Conservation (phyloP, 2,329 filamentous ascomycete species). For the Achaetomium macrosporum region DNA sequence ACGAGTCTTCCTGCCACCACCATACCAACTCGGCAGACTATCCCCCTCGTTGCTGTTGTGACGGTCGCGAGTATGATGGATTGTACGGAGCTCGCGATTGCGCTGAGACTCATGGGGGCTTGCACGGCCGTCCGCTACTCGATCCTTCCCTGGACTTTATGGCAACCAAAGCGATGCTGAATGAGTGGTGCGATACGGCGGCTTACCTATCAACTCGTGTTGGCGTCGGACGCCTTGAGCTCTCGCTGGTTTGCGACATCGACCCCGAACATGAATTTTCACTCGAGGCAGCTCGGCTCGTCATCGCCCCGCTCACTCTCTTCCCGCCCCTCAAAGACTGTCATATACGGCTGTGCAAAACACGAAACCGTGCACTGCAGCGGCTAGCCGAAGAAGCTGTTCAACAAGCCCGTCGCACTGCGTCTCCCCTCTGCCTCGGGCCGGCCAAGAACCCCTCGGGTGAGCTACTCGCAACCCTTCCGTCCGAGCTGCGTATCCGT, state of each 20-base stretch:
- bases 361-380: not conserved
- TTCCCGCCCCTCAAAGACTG: not conserved
- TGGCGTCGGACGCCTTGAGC: not conserved
- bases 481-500: not conserved
- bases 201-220: not conserved
- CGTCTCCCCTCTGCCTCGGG: not conserved
- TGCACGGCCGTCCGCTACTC: not conserved
- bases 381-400: not conserved
- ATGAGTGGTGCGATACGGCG: not conserved
- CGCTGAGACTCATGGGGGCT: not conserved
- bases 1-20: not conserved
- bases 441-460: not conserved
- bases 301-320: not conserved
- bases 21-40: not conserved
- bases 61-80: not conserved
- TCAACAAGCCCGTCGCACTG: not conserved
- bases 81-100: not conserved
- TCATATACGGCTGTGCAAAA: not conserved
- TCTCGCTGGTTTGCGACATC: conserved; percentile 2
- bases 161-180: not conserved
- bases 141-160: not conserved
- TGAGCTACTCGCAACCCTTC: not conserved
- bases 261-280: not conserved
- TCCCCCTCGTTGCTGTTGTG: not conserved
- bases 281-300: not conserved